Percentiles rank a stretch among this genome's conserved stretches.
Conservation (phyloP, 176 grass and related monocot species). For the Chrysopogon serrulatus region DNA sequence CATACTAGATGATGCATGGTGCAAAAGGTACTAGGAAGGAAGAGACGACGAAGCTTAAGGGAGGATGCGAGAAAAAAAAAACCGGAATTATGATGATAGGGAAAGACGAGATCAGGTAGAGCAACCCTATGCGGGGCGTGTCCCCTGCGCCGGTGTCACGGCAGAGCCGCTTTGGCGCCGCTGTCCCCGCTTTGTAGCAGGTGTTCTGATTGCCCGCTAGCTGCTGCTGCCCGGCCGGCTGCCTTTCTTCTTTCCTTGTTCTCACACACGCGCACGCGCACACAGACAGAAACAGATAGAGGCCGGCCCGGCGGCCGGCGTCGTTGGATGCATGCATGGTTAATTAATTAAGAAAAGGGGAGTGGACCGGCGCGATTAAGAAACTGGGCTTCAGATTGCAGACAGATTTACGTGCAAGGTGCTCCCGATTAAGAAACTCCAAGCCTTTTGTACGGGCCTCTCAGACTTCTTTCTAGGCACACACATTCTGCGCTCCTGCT, state of each 20-base stretch:
- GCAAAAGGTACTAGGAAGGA: background rate
- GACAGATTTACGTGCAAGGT: conserved; percentile 51
- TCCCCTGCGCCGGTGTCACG: conserved; percentile 50
- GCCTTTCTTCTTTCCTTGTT: background rate
- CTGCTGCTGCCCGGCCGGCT: background rate
- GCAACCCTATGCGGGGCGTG: conserved; percentile 43
- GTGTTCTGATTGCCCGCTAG: conserved; percentile 9
- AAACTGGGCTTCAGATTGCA: conserved; percentile 20
- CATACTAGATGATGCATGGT: background rate
- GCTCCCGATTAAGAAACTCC: conserved; percentile 41
- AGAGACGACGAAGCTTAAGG: background rate
- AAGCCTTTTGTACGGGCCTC: conserved; percentile 31
- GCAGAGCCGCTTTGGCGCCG: conserved; percentile 55
- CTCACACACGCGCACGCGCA: background rate
- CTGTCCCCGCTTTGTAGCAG: conserved; percentile 48
- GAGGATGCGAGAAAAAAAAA: background rate
- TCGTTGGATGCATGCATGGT: background rate
- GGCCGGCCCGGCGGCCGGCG: no score
- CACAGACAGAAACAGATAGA: background rate
- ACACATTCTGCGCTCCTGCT: conserved; percentile 97
- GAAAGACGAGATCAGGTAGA: conserved; percentile 16
- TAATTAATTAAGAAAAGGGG: background rate
- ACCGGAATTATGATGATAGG: conserved; percentile 1
- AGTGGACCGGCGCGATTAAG: background rate
- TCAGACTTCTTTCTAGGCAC: conserved; percentile 70